phyloP scores from a whole-genome alignment of 164 flowering plant genomes.

The Berberis thunbergii region DNA sequence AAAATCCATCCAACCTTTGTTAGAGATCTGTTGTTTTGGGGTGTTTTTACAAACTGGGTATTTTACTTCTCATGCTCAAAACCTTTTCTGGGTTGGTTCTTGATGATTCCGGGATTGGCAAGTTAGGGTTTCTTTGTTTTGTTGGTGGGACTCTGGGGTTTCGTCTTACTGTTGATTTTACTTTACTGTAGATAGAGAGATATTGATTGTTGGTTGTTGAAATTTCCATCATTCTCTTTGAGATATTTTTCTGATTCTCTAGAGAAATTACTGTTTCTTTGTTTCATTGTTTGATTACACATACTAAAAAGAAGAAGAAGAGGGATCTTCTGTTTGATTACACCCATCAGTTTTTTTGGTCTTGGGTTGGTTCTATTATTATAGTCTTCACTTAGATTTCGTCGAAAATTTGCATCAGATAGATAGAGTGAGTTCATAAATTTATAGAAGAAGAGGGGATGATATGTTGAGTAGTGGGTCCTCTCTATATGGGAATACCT shows the following conservation, averaged over 20 bases:
- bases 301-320: slow-evolving; percentile 1
- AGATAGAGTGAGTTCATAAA: neutral
- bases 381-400: neutral
- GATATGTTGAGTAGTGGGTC: slow-evolving; percentile 10
- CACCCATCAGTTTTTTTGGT: slow-evolving; percentile 22
- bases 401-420: neutral
- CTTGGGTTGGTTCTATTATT: slow-evolving; percentile 1
- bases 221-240: no score
- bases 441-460: slow-evolving; percentile 6
- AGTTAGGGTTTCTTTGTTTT: no score
- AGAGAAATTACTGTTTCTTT: slow-evolving; percentile 8
- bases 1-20: no score
- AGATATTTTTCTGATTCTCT: slow-evolving; percentile 17
- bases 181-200: neutral
- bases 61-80: no score
- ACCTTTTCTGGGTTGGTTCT: no score
- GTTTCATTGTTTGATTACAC: neutral
- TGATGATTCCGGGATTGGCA: no score
- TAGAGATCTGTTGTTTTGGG: no score
- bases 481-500: slow-evolving; percentile 17
- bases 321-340: slow-evolving; percentile 5
- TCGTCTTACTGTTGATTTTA: no score
- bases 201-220: no score
- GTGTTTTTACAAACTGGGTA: no score
- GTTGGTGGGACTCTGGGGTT: no score